These are phyloP conservation scores for Aspergillus affinis DNA, from an alignment of 495 filamentous ascomycete genomes.

Conservation along the genomic window DNA sequence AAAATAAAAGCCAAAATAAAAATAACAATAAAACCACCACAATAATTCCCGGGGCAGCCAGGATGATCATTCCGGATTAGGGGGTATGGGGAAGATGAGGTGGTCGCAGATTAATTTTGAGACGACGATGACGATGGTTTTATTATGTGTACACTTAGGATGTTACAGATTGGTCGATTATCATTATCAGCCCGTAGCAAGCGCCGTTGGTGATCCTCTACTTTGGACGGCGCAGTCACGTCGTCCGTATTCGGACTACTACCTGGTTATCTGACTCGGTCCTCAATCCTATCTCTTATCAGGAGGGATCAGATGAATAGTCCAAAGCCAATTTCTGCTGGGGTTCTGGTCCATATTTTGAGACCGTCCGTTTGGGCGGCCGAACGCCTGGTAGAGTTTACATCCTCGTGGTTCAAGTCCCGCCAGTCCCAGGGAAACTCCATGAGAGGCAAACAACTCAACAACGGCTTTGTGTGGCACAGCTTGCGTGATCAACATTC, in stretches of 20 bases:
- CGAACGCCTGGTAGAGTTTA: neutral
- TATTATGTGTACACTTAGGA: neutral
- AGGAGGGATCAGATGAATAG: neutral
- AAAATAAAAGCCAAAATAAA: conserved; percentile 4
- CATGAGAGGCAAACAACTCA: neutral
- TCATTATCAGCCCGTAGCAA: neutral
- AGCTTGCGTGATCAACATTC: neutral
- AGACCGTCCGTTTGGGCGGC: neutral
- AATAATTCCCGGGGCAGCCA: conserved; percentile 7
- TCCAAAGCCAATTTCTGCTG: neutral
- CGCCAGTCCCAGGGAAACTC: conserved; percentile 1
- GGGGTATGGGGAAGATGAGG: conserved; percentile 18
- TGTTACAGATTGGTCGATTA: neutral
- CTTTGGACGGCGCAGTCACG: no score
- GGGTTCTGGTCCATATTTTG: neutral
- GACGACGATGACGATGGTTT: neutral
- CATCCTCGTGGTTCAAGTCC: conserved; percentile 1
- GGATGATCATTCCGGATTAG: conserved; percentile 16
- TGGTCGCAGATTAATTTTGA: conserved; percentile 13
- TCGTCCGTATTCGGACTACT: no score
- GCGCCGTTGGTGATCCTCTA: neutral
- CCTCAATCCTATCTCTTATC: neutral
- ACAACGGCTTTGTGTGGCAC: conserved; percentile 5
- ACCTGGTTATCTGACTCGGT: no score
- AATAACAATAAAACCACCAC: conserved; percentile 1